Evolutionary conservation across 2,329 filamentous ascomycete species (phyloP).

Genomic region (Xylariomycetidae sp.): DNA sequence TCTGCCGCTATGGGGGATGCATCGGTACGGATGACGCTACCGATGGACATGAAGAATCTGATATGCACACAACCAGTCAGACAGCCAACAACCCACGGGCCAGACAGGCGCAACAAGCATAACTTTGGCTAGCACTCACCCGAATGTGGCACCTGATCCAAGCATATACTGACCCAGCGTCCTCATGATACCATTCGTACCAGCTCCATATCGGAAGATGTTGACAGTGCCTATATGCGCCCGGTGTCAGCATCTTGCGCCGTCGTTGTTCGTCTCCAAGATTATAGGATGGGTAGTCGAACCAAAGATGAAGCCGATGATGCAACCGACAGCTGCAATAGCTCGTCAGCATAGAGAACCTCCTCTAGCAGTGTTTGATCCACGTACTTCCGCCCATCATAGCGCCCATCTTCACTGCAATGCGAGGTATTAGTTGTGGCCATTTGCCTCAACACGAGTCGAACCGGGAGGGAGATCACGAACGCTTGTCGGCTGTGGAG

Average conservation of each 20-base stretch:
- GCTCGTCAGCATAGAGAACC: slow-evolving; percentile 6
- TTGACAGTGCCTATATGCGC: slow-evolving; percentile 72
- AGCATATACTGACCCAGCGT: slow-evolving; percentile 96
- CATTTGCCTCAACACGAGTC: slow-evolving; percentile 2
- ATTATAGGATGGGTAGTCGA: too few species aligned
- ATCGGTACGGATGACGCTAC: slow-evolving; percentile 91
- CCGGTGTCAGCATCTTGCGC: too few species aligned
- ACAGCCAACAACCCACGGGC: too few species aligned
- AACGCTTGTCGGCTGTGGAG: slow-evolving; percentile 67
- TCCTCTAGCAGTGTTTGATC: too few species aligned
- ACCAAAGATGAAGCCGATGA: slow-evolving; percentile 99
- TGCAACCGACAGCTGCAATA: slow-evolving; percentile 75
- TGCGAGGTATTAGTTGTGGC: slow-evolving; percentile 22
- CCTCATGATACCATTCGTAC: slow-evolving; percentile 87
- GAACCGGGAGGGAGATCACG: slow-evolving; percentile 3
- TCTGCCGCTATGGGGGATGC: slow-evolving; percentile 69
- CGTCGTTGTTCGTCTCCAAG: too few species aligned
- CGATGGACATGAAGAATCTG: slow-evolving; percentile 97
- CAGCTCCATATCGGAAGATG: slow-evolving; percentile 91
- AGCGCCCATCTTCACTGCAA: slow-evolving; percentile 88
- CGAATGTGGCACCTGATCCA: slow-evolving; percentile 90
- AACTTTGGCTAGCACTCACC: slow-evolving; percentile 48
- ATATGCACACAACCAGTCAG: too few species aligned
- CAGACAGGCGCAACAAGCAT: background rate
- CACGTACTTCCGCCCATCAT: slow-evolving; percentile 96